A percentile compares a stretch with the other conserved stretches of the same genome.
These are phyloP conservation scores for Magnaporthiopsis incrustans DNA, from an alignment of 2,329 filamentous ascomycete genomes.

Conservation along the genomic window DNA sequence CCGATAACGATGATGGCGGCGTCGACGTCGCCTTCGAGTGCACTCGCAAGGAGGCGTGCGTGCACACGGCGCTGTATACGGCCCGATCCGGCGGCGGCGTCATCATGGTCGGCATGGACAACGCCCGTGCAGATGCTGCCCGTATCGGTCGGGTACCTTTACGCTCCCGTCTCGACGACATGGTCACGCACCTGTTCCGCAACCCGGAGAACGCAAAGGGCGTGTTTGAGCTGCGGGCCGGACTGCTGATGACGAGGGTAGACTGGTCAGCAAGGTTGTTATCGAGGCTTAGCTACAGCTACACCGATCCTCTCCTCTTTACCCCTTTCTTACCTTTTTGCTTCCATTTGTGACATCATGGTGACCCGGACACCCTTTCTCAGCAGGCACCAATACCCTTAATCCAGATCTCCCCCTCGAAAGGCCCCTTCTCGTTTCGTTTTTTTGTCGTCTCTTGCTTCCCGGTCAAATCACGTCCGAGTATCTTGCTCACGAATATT, in stretches of 20 bases:
- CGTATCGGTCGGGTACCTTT: constrained; percentile 35
- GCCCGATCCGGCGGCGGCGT: constrained; percentile 41
- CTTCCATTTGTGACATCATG: not conserved
- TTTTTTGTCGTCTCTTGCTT: too few relatives aligned
- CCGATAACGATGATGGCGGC: constrained; percentile 7
- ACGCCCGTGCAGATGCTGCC: constrained; percentile 46
- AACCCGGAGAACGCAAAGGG: constrained; percentile 55
- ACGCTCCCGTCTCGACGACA: constrained; percentile 54
- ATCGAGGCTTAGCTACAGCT: constrained; percentile 34
- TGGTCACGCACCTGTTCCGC: constrained; percentile 64
- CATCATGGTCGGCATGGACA: constrained; percentile 51
- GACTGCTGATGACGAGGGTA: constrained; percentile 60
- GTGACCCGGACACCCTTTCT: not conserved
- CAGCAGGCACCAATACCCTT: not conserved
- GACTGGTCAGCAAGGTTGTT: constrained; percentile 68
- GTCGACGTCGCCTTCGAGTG: constrained; percentile 49
- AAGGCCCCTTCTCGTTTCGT: too few relatives aligned
- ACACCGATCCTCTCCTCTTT: not conserved
- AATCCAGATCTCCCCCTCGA: too few relatives aligned
- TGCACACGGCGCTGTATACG: constrained; percentile 66
- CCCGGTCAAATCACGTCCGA: too few relatives aligned
- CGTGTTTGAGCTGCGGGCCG: constrained; percentile 64
- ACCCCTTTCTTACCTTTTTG: not conserved
- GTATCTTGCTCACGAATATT: too few relatives aligned
- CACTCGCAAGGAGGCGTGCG: constrained; percentile 67